Base-by-base conservation (phyloP, 225 moss, liverwort and hornwort genomes). In the Climacium dendroides region DNA sequence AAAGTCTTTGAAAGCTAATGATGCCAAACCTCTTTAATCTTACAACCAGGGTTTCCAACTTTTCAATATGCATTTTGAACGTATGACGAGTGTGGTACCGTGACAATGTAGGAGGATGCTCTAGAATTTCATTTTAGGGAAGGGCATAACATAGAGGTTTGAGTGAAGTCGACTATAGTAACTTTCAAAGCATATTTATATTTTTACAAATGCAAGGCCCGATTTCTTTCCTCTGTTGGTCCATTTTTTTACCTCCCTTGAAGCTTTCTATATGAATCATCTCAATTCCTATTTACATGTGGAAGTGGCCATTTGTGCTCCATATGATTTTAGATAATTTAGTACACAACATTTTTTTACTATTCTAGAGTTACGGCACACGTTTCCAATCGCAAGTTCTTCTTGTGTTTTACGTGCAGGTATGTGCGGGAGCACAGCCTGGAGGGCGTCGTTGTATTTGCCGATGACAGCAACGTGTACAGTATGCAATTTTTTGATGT, bases 381-480 rank as follows among this genome's bases (percentile, higher is more conserved):
- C 39, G 29, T 74, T 83, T 83, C 52, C 41, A 39, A 58, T 65
- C 18, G 57, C 79, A 87, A 84, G 26, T 25, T 80, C 60, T 85
- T 76, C 53, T 62, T 70, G 28, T 62, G 52, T 22, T 70, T 53
- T 57, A 30, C 76, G 63, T 43, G 69, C 83, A 98, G 96, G 85
- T 93, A 91, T 78, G 92, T 98, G 69, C 88, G 94, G 69, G 94
- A 97, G 78, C 91, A 91, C 43, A 89, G 91, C 69, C 71, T 98
- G 92, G 95, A 96, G 67, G 98, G 96, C 77, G 86, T 97, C 53
- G 93, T 98, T 71, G 89, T 98, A 39, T 98, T 97, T 84, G 94
- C 92, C 57, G 98, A 98, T 85, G 98, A 96, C 90, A 93, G 98
- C 93, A 97, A 96, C 87, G 94, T 96, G 74, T 95, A 97, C 85